phyloP scores from a whole-genome alignment of 148 eudicot species.

The Spergularia bocconei region DNA sequence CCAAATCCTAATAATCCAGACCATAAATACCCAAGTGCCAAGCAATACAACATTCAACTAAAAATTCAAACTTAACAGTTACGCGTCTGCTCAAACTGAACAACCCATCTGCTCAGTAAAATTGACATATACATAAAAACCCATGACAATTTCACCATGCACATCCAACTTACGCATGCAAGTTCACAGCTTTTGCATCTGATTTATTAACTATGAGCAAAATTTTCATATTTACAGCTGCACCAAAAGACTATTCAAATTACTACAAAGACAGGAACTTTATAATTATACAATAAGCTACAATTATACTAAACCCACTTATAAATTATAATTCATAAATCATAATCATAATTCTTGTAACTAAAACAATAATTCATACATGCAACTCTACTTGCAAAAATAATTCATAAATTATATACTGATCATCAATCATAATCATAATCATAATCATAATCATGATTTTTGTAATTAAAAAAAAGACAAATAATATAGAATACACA shows the following conservation, averaged over 20 bases:
- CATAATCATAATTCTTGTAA: no score
- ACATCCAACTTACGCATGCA: background rate
- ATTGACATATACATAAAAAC: no score
- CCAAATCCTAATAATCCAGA: no score
- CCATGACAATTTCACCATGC: conserved; percentile 1
- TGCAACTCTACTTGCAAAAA: background rate
- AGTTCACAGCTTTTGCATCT: background rate
- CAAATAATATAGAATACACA: background rate
- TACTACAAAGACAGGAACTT: background rate
- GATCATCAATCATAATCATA: background rate
- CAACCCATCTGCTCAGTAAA: no score
- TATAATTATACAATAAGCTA: background rate
- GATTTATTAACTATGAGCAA: no score
- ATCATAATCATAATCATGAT: background rate
- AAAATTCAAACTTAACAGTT: no score
- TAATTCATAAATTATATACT: background rate
- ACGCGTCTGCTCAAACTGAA: no score
- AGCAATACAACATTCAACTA: no score
- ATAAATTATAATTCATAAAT: no score
- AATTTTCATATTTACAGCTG: background rate
- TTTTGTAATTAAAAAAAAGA: background rate
- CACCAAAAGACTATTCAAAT: background rate
- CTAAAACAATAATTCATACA: no score
- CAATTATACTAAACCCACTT: background rate
- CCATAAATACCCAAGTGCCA: no score